These are phyloP conservation scores for Trichocladium antarcticum DNA, from an alignment of 495 filamentous ascomycete genomes.

Conservation along the genomic window DNA sequence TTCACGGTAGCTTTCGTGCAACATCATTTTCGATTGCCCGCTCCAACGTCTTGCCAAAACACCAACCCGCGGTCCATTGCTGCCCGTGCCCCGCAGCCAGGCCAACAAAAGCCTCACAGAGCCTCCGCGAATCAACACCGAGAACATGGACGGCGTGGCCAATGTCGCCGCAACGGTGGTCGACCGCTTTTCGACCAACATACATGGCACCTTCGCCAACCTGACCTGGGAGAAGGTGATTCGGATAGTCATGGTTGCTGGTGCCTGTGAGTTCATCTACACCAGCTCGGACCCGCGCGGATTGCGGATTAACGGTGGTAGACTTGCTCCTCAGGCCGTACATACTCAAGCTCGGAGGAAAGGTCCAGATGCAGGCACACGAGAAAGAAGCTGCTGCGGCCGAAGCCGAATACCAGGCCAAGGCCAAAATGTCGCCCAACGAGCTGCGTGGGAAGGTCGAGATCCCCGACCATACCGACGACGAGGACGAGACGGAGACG, in stretches of 20 bases:
- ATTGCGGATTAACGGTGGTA: conserved; percentile 12
- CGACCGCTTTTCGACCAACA: conserved; percentile 44
- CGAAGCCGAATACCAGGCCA: conserved; percentile 17
- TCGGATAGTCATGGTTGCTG: conserved; percentile 48
- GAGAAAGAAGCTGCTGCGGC: conserved; percentile 32
- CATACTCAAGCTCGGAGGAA: conserved; percentile 41
- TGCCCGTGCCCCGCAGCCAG: background rate
- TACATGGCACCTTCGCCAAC: conserved; percentile 42
- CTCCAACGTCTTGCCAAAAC: background rate
- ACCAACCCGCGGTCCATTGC: background rate
- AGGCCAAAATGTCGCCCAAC: conserved; percentile 39
- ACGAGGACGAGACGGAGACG: conserved; percentile 28
- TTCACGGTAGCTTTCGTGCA: no score
- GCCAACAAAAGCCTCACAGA: background rate
- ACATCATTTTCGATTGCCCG: background rate
- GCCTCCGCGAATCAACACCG: background rate
- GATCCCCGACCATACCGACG: conserved; percentile 46
- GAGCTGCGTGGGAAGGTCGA: conserved; percentile 40
- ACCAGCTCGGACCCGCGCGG: background rate
- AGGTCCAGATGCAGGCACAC: conserved; percentile 35
- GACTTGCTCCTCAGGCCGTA: conserved; percentile 59
- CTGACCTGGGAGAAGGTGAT: conserved; percentile 49
- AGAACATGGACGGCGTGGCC: conserved; percentile 29
- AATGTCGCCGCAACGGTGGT: conserved; percentile 24
- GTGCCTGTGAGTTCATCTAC: conserved; percentile 23